phyloP scores from a whole-genome alignment of 257 asterid genomes.

The Plectranthus barbatus region DNA sequence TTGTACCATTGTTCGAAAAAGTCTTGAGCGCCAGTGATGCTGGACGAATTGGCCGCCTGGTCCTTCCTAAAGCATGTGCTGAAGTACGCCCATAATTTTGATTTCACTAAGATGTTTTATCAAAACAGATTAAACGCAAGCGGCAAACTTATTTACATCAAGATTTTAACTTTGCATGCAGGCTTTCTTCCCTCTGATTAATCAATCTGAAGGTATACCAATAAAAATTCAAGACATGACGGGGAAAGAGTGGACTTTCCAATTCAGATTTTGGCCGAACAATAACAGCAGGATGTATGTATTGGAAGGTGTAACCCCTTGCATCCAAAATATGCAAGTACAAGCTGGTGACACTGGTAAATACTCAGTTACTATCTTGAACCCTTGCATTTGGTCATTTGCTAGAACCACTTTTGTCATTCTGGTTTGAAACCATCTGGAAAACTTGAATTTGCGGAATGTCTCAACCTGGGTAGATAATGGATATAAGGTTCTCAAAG shows the following conservation, averaged over 20 bases:
- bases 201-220: constrained; percentile 91
- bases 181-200: constrained; percentile 86
- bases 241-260: constrained; percentile 97
- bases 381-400: neutral
- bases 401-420: neutral
- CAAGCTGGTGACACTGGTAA: constrained; percentile 98
- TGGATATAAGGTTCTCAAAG: neutral
- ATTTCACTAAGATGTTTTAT: neutral
- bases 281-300: constrained; percentile 99
- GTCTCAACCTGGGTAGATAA: neutral
- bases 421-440: neutral
- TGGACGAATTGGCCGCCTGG: constrained; percentile 95
- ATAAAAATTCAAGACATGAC: constrained; percentile 84
- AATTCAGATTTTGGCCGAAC: constrained; percentile 97
- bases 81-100: constrained; percentile 48
- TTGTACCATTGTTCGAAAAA: constrained; percentile 87
- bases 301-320: constrained; percentile 97
- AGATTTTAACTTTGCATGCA: constrained; percentile 20
- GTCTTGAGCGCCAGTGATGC: constrained; percentile 97
- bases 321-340: constrained; percentile 94
- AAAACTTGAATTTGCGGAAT: neutral
- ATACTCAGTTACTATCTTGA: neutral
- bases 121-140: neutral
- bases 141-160: neutral
- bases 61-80: constrained; percentile 98